Conservation (phyloP, 345 rosid species). For the Populus simonii region DNA sequence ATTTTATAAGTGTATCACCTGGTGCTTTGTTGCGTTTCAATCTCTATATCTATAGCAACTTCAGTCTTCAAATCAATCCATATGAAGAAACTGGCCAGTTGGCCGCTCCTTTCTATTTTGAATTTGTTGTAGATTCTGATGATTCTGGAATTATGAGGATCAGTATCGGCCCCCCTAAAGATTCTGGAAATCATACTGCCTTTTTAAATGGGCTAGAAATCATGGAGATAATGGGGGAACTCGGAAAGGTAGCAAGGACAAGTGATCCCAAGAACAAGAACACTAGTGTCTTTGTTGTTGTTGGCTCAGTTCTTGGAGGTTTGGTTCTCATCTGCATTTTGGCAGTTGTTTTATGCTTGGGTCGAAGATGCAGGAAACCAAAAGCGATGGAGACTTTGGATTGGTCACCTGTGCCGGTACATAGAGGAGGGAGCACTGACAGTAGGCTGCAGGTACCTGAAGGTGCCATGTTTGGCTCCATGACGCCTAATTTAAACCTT, state of each 20-base stretch:
- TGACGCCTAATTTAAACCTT: conserved; percentile 28
- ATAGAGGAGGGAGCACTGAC: conserved; percentile 26
- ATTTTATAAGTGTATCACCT: conserved; percentile 13
- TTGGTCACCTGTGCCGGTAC: conserved; percentile 23
- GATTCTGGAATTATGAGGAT: conserved; percentile 34
- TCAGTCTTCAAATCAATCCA: conserved; percentile 21
- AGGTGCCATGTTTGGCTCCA: conserved; percentile 16
- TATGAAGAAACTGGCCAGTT: rapidly evolving
- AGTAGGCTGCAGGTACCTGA: conserved; percentile 10
- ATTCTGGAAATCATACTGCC: not conserved
- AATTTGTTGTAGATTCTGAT: conserved; percentile 46
- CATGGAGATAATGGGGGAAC: conserved; percentile 34
- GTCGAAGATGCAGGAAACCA: conserved; percentile 25
- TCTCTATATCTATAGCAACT: conserved; percentile 37
- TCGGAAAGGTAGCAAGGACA: not conserved
- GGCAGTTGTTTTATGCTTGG: conserved; percentile 20
- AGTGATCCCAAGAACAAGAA: conserved; percentile 7
- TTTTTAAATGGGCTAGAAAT: conserved; percentile 58
- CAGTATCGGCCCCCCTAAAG: conserved; percentile 23
- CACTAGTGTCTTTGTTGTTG: conserved; percentile 2
- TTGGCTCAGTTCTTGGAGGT: conserved; percentile 35
- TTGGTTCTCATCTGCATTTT: conserved; percentile 19
- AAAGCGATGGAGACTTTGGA: conserved; percentile 20
- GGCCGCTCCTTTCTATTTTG: conserved; percentile 38
- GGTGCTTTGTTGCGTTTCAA: conserved; percentile 14